Percentiles rank a stretch among this genome's conserved stretches.
These are phyloP conservation scores for Setaria viridis DNA, from an alignment of 202 grass and related monocot genomes.

Conservation along the genomic window DNA sequence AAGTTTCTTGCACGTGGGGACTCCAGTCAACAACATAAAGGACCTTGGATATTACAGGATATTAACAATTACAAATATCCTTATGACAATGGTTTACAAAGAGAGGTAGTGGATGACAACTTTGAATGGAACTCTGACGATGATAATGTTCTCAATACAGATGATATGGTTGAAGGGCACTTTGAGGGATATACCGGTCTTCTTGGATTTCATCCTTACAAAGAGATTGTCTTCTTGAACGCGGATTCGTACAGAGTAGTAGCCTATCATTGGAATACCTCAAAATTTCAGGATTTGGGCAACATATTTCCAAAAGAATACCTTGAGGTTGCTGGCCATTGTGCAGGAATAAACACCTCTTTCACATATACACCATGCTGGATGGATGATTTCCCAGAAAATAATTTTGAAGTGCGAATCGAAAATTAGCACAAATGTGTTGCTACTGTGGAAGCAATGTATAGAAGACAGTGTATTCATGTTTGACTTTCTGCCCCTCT, in stretches of 20 bases:
- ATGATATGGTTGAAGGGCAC: not conserved
- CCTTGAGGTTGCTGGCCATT: not conserved
- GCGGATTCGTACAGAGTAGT: not conserved
- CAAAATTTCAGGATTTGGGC: constrained; percentile 29
- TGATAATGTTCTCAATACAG: not conserved
- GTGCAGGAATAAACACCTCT: not conserved
- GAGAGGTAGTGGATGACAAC: not conserved
- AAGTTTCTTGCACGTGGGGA: not conserved
- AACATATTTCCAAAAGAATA: not conserved
- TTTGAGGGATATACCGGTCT: fast-evolving
- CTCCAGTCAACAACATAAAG: not conserved
- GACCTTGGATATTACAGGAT: constrained; percentile 24
- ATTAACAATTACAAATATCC: not conserved
- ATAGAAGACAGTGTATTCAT: not conserved
- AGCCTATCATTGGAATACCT: constrained; percentile 30
- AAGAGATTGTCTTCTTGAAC: not conserved
- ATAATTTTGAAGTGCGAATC: not conserved
- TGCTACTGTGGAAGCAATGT: not conserved
- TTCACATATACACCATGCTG: constrained; percentile 29
- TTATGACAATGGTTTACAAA: not conserved
- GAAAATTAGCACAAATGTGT: not conserved
- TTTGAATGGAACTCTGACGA: constrained; percentile 22
- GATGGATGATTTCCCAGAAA: constrained; percentile 17
- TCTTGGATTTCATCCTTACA: constrained; percentile 33
- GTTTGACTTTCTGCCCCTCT: not conserved